These are phyloP conservation scores for Sporothrix brasiliensis DNA, from an alignment of 2,329 filamentous ascomycete species.

Conservation along the genomic window DNA sequence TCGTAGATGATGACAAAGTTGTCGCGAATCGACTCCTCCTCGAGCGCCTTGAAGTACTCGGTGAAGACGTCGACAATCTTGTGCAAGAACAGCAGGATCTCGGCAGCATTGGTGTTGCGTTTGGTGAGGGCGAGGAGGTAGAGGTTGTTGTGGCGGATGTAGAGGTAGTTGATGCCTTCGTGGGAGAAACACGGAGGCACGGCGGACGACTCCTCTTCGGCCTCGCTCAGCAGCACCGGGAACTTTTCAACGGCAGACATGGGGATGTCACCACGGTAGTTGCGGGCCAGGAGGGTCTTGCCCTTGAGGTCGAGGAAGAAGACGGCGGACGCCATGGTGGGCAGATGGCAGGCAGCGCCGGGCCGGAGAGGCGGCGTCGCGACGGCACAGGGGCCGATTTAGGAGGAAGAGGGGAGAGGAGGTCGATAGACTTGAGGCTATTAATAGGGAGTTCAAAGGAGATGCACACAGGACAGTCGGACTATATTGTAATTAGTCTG, in stretches of 20 bases:
- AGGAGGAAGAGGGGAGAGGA: neutral
- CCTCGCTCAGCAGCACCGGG: constrained; percentile 91
- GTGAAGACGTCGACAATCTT: constrained; percentile 99
- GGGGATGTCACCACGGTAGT: constrained; percentile 97
- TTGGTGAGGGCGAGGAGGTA: constrained; percentile 97
- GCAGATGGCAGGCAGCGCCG: neutral
- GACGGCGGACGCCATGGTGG: constrained; percentile 87
- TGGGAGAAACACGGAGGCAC: constrained; percentile 97
- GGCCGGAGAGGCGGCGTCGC: constrained; percentile 9
- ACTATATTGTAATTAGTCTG: neutral
- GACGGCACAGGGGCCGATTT: constrained; percentile 19
- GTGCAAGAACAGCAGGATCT: constrained; percentile 97
- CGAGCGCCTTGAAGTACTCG: constrained; percentile 98
- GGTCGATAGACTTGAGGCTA: neutral
- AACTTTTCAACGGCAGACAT: constrained; percentile 99
- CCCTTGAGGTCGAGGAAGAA: constrained; percentile 99
- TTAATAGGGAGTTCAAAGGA: neutral
- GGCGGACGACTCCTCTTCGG: constrained; percentile 97
- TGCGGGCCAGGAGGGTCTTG: constrained; percentile 99
- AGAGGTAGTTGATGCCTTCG: constrained; percentile 99
- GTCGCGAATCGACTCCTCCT: constrained; percentile 97
- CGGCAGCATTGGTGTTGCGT: constrained; percentile 97
- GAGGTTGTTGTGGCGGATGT: constrained; percentile 98
- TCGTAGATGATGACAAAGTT: constrained; percentile 99
- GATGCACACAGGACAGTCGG: neutral